These are phyloP conservation scores for Lantana camara DNA, from an alignment of 257 asterid genomes.

Conservation along the genomic window DNA sequence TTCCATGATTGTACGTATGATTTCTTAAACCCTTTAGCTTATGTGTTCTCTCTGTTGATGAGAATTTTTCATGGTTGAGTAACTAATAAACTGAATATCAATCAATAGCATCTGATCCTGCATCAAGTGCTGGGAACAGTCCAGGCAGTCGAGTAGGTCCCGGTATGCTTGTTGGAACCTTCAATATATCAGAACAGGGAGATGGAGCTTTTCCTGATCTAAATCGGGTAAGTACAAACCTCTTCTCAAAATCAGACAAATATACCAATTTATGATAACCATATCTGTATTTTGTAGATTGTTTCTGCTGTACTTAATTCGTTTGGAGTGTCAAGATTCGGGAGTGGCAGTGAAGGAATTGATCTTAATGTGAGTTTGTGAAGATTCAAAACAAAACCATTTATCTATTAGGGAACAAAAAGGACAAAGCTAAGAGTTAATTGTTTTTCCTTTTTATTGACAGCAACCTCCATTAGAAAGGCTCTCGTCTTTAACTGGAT, in stretches of 20 bases:
- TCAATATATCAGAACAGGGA: slow-evolving; percentile 78
- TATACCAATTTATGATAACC: slow-evolving; percentile 16
- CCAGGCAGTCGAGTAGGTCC: slow-evolving; percentile 54
- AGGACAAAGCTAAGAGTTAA: slow-evolving; percentile 9
- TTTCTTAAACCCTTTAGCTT: not conserved
- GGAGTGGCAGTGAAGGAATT: slow-evolving; percentile 66
- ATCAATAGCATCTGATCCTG: slow-evolving; percentile 62
- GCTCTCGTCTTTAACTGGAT: slow-evolving; percentile 37
- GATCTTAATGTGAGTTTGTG: slow-evolving; percentile 74
- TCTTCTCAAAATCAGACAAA: slow-evolving; percentile 15
- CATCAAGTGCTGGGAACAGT: slow-evolving; percentile 48
- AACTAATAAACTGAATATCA: slow-evolving; percentile 27
- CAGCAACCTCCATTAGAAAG: slow-evolving; percentile 68
- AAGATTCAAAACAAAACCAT: slow-evolving; percentile 24
- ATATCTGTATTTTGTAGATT: slow-evolving; percentile 48
- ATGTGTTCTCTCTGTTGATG: slow-evolving; percentile 15
- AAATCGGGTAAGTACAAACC: slow-evolving; percentile 59
- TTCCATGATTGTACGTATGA: not conserved
- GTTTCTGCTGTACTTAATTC: slow-evolving; percentile 69
- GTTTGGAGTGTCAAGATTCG: slow-evolving; percentile 61
- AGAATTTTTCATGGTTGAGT: slow-evolving; percentile 20
- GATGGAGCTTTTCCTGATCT: slow-evolving; percentile 81
- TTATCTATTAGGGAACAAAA: slow-evolving; percentile 19
- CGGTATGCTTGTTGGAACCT: slow-evolving; percentile 78
- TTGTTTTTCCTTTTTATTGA: slow-evolving; percentile 14